These are phyloP conservation scores for Trypanosoma theileri DNA, from an alignment of 208 protist genomes.

Conservation along the genomic window DNA sequence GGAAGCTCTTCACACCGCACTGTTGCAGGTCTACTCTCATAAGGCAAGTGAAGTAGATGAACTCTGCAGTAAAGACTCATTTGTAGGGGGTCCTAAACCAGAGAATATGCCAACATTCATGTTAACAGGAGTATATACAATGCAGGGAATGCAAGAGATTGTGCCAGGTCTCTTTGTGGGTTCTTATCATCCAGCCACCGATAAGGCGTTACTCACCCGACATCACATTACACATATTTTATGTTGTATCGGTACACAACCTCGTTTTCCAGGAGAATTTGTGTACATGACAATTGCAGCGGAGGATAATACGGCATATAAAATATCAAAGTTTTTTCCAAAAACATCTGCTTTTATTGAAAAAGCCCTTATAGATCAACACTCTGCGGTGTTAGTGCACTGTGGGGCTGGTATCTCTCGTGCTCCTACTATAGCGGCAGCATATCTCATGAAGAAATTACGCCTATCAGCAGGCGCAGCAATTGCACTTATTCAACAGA, in stretches of 20 bases:
- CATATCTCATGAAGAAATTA: conserved; percentile 79
- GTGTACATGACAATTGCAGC: conserved; percentile 55
- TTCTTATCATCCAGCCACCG: conserved; percentile 60
- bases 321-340: conserved; percentile 55
- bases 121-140: conserved; percentile 12
- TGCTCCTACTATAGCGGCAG: conserved; percentile 64
- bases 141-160: conserved; percentile 76
- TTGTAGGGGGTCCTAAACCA: neutral
- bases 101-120: conserved; percentile 23
- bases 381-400: conserved; percentile 71
- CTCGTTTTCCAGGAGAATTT: conserved; percentile 59
- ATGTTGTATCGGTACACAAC: conserved; percentile 60
- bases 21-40: conserved; percentile 25
- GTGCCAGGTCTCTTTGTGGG: conserved; percentile 77
- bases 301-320: conserved; percentile 42
- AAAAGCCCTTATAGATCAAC: conserved; percentile 41
- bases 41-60: conserved; percentile 10
- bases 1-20: conserved; percentile 21
- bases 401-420: conserved; percentile 86
- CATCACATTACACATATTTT: conserved; percentile 72
- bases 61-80: conserved; percentile 5
- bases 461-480: conserved; percentile 45
- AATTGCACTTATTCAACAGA: conserved; percentile 49
- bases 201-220: conserved; percentile 39
- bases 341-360: conserved; percentile 78